Evolutionary conservation across 148 eudicot species (phyloP).

Genomic region (Vaccinium darrowii): DNA sequence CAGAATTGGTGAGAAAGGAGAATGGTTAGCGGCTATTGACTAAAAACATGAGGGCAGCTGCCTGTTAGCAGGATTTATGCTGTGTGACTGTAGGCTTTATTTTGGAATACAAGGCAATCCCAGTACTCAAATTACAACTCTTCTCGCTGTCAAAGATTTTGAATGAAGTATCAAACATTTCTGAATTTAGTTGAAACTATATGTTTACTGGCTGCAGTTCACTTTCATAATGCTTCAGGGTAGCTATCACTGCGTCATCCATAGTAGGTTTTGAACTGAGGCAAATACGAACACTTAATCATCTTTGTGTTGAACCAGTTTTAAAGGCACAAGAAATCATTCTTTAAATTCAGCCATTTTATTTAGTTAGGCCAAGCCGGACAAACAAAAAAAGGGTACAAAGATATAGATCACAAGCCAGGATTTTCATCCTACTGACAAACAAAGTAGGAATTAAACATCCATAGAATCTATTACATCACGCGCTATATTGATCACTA

Average conservation of each 20-base stretch:
- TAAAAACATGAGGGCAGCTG: neutral
- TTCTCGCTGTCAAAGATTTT: neutral
- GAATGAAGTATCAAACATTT: neutral
- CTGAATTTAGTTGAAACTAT: neutral
- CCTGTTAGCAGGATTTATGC: neutral
- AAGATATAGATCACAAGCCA: neutral
- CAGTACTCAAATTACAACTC: neutral
- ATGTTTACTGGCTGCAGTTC: neutral
- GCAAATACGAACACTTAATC: neutral
- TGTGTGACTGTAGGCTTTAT: neutral
- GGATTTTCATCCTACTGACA: neutral
- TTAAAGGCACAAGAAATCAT: neutral
- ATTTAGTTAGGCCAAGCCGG: slow-evolving; percentile 9
- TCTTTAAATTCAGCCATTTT: neutral
- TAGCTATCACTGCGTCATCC: neutral
- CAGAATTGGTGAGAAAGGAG: neutral
- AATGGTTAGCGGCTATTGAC: neutral
- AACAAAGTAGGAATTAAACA: neutral
- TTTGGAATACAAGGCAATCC: neutral
- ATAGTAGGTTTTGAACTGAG: neutral
- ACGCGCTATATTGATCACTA: neutral
- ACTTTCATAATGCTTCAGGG: neutral
- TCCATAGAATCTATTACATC: neutral
- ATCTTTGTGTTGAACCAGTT: neutral
- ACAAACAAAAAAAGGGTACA: neutral